phyloP scores from a whole-genome alignment of 31 red algal genomes.

The Bonnemaisonia californica region DNA sequence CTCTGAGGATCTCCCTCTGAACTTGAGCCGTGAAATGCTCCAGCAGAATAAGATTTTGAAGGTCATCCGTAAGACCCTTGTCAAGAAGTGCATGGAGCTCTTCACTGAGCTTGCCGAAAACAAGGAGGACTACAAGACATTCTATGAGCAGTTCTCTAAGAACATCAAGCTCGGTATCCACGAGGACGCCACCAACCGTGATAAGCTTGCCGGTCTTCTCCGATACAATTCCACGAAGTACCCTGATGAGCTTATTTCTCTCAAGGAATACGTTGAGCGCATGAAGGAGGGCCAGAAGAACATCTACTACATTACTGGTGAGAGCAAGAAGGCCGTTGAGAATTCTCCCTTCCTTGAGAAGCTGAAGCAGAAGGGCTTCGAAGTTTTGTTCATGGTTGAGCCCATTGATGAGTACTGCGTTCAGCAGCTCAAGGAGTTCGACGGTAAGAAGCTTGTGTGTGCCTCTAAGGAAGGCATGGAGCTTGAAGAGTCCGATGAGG shows the following conservation, averaged over 20 bases:
- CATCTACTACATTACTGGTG: slow-evolving; percentile 99
- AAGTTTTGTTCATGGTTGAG: slow-evolving; percentile 99
- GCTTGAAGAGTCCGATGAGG: slow-evolving; percentile 89
- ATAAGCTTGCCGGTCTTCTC: slow-evolving; percentile 91
- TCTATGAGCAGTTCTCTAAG: slow-evolving; percentile 99
- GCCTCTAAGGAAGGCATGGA: slow-evolving; percentile 97
- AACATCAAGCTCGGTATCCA: slow-evolving; percentile 99
- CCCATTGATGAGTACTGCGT: slow-evolving; percentile 99
- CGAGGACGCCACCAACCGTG: slow-evolving; percentile 92
- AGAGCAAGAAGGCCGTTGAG: slow-evolving; percentile 99
- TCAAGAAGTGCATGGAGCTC: slow-evolving; percentile 99
- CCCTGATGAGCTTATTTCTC: slow-evolving; percentile 93
- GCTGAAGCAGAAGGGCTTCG: slow-evolving; percentile 92
- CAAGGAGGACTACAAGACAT: slow-evolving; percentile 98
- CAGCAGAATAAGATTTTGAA: slow-evolving; percentile 99
- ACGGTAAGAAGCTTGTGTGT: slow-evolving; percentile 98
- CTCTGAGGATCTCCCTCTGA: slow-evolving; percentile 97
- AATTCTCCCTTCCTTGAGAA: slow-evolving; percentile 98
- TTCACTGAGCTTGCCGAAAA: slow-evolving; percentile 95
- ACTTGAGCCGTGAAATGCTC: slow-evolving; percentile 96
- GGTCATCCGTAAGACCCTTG: slow-evolving; percentile 97
- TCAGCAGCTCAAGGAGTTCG: slow-evolving; percentile 97
- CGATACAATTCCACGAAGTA: slow-evolving; percentile 97
- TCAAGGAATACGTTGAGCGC: slow-evolving; percentile 97
- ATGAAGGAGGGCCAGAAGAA: slow-evolving; percentile 99